Evolutionary conservation across 305 asterid species (phyloP).

Genomic region (Coffea humblotiana): DNA sequence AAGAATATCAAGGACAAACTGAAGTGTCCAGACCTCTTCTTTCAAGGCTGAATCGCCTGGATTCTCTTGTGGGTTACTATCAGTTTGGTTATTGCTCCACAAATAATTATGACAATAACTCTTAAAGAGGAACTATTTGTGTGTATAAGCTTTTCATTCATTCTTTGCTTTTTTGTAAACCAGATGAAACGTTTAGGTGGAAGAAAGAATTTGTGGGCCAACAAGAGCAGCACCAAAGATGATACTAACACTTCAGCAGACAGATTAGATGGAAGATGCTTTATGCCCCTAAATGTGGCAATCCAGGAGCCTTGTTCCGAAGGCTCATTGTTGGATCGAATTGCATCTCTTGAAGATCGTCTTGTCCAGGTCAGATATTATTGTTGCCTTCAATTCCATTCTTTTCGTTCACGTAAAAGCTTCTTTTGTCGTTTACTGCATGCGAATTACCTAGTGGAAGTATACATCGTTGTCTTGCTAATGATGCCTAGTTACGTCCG

Average conservation of each 20-base stretch:
- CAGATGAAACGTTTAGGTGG: slow-evolving; percentile 20
- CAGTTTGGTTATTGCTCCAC: background rate
- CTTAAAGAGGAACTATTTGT: background rate
- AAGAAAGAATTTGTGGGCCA: slow-evolving; percentile 10
- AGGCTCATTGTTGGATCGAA: slow-evolving; percentile 23
- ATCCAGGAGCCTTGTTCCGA: slow-evolving; percentile 4
- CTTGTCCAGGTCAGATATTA: slow-evolving; percentile 15
- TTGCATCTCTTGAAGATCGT: slow-evolving; percentile 24
- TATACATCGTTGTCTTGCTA: background rate
- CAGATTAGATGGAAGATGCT: slow-evolving; percentile 1
- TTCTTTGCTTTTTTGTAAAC: background rate
- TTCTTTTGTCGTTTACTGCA: background rate
- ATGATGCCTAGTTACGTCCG: background rate
- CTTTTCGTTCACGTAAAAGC: background rate
- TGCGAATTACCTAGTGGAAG: background rate
- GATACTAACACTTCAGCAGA: background rate
- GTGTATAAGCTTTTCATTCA: background rate
- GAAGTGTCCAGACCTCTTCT: background rate
- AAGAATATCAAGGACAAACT: slow-evolving; percentile 3
- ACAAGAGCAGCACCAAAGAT: slow-evolving; percentile 2
- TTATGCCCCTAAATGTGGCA: slow-evolving; percentile 1
- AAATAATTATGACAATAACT: background rate
- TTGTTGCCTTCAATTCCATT: background rate
- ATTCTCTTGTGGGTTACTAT: background rate
- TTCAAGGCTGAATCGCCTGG: slow-evolving; percentile 10